Percentiles rank a stretch among this genome's conserved stretches.
Evolutionary conservation across 306 rosid species (phyloP).

Genomic region (Lotus japonicus): DNA sequence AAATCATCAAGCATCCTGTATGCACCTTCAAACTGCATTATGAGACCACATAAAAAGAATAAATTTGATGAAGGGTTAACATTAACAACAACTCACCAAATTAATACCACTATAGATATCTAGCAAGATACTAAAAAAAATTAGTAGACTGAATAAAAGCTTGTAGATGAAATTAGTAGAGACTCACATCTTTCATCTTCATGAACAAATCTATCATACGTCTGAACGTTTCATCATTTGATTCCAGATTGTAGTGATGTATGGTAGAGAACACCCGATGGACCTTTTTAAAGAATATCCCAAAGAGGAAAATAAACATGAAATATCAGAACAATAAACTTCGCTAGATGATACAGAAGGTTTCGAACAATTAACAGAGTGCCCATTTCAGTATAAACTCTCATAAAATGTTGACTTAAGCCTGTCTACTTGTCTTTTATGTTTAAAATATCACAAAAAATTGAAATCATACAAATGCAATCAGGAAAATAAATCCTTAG

Average conservation of each 20-base stretch:
- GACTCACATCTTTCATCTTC: constrained; percentile 69
- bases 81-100: background rate
- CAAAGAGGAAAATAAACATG: constrained; percentile 5
- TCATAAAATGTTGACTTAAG: background rate
- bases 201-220: constrained; percentile 46
- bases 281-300: constrained; percentile 34
- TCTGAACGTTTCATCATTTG: constrained; percentile 46
- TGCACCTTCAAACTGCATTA: constrained; percentile 53
- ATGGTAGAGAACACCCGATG: constrained; percentile 44
- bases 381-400: background rate
- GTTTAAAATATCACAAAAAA: background rate
- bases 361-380: background rate
- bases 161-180: background rate
- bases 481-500: no score
- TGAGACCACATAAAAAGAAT: constrained; percentile 9
- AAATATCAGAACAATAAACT: constrained; percentile 6
- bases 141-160: background rate
- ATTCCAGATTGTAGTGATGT: constrained; percentile 29
- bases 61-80: constrained; percentile 5
- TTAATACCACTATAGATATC: constrained; percentile 1
- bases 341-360: background rate
- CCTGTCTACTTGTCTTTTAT: background rate
- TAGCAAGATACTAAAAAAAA: background rate
- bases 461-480: no score
- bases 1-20: constrained; percentile 44